These are phyloP conservation scores for Zygotorulaspora sp. DNA, from an alignment of 805 yeast genomes.

Conservation along the genomic window DNA sequence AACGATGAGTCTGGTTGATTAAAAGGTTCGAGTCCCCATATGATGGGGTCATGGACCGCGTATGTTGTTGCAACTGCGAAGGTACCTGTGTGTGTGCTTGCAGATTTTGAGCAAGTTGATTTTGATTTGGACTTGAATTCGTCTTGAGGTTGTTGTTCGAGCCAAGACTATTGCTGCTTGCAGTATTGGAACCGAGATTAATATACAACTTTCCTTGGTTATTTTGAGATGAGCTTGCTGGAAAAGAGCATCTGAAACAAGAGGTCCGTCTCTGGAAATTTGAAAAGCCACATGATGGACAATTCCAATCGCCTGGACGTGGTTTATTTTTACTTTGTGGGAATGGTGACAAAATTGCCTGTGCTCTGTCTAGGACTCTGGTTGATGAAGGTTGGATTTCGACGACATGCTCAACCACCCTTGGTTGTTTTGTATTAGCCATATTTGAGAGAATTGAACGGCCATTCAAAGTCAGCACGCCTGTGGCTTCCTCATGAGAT, in stretches of 20 bases:
- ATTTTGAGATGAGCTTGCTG: constrained; percentile 71
- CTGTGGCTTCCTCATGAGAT: constrained; percentile 81
- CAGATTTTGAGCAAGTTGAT: constrained; percentile 7
- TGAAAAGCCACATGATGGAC: constrained; percentile 92
- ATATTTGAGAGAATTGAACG: constrained; percentile 40
- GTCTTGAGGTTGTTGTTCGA: constrained; percentile 6
- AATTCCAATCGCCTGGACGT: constrained; percentile 97
- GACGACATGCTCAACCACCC: constrained; percentile 55
- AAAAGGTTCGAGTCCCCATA: not conserved
- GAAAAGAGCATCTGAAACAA: constrained; percentile 88
- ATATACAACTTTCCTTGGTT: constrained; percentile 31
- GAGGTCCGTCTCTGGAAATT: constrained; percentile 92
- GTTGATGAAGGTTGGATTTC: constrained; percentile 87
- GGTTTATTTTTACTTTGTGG: constrained; percentile 84
- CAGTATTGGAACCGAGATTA: constrained; percentile 15
- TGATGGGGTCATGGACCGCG: constrained; percentile 1
- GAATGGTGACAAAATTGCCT: constrained; percentile 75
- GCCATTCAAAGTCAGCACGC: constrained; percentile 75
- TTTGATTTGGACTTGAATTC: constrained; percentile 7
- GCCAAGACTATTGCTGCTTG: constrained; percentile 14
- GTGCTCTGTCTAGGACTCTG: constrained; percentile 72
- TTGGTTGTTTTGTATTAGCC: constrained; percentile 35
- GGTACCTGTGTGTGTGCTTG: constrained; percentile 3
- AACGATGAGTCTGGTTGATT: constrained; percentile 2
- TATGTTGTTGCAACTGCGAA: not conserved